Conservation (phyloP, 805 yeast species). For the Ascoidea rubescens region DNA sequence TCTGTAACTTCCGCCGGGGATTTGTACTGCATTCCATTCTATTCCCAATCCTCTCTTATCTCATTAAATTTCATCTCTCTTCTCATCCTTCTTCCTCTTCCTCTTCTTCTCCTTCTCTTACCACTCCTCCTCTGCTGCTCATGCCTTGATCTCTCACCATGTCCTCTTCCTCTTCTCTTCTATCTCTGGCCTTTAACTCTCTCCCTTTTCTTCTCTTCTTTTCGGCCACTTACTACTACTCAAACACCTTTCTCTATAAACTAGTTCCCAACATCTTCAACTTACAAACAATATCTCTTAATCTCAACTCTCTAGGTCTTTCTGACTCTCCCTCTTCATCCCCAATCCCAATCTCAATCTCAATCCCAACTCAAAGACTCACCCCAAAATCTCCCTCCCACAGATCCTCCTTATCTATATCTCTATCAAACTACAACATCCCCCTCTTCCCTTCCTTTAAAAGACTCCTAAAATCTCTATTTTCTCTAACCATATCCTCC, state of each 20-base stretch:
- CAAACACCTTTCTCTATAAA: not conserved
- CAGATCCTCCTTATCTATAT: too few species aligned
- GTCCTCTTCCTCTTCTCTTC: not conserved
- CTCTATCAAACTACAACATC: too few species aligned
- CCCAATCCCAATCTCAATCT: too few species aligned
- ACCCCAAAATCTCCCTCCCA: too few species aligned
- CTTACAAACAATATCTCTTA: too few species aligned
- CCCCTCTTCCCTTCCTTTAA: not conserved
- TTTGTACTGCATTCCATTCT: too few species aligned
- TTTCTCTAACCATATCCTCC: not conserved
- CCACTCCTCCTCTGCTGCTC: not conserved
- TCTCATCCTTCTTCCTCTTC: not conserved
- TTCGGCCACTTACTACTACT: not conserved
- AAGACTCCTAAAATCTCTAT: not conserved
- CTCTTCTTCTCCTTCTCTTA: not conserved
- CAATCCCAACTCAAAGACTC: too few species aligned
- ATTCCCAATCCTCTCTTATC: too few species aligned
- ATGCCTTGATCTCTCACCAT: too few species aligned
- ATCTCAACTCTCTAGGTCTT: too few species aligned
- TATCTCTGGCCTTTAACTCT: not conserved
- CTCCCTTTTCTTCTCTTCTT: not conserved
- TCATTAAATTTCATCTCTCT: too few species aligned
- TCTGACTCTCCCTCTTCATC: not conserved
- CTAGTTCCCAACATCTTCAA: not conserved
- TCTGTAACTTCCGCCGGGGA: too few species aligned